phyloP scores from a whole-genome alignment of 306 rosid species.

The Cicer bijugum region DNA sequence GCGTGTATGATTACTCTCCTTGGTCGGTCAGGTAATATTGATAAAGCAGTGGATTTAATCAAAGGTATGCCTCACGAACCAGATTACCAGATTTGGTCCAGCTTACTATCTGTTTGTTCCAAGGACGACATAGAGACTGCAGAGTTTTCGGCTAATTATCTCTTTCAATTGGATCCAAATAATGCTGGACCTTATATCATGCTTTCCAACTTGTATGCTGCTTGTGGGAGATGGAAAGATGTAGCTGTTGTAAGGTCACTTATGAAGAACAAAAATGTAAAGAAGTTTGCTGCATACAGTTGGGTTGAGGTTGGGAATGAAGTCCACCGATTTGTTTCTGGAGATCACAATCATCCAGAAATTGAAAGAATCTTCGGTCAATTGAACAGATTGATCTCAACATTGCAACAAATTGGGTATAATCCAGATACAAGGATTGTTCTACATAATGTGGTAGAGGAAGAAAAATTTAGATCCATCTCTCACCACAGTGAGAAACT shows the following conservation, averaged over 20 bases:
- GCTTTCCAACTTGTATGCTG: constrained; percentile 62
- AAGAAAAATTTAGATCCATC: constrained; percentile 57
- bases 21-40: constrained; percentile 50
- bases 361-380: constrained; percentile 43
- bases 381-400: constrained; percentile 45
- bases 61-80: constrained; percentile 52
- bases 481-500: constrained; percentile 61
- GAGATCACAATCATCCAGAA: constrained; percentile 52
- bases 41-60: constrained; percentile 52
- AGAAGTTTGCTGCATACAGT: constrained; percentile 60
- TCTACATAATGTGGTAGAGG: constrained; percentile 59
- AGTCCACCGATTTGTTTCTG: constrained; percentile 57
- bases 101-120: constrained; percentile 51
- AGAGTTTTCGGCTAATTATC: constrained; percentile 53
- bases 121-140: constrained; percentile 50
- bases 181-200: constrained; percentile 57
- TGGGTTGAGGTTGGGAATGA: constrained; percentile 54
- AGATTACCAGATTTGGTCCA: constrained; percentile 51
- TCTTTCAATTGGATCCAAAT: constrained; percentile 53
- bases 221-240: constrained; percentile 58
- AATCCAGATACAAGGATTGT: constrained; percentile 53
- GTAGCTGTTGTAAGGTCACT: constrained; percentile 52
- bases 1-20: constrained; percentile 57
- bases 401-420: constrained; percentile 52
- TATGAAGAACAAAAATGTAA: constrained; percentile 51